Evolutionary conservation across 176 grass and related monocot genomes (phyloP), one percentile per base, ranked within the genome.

Genomic region (Rhynchospora breviuscula): DNA sequence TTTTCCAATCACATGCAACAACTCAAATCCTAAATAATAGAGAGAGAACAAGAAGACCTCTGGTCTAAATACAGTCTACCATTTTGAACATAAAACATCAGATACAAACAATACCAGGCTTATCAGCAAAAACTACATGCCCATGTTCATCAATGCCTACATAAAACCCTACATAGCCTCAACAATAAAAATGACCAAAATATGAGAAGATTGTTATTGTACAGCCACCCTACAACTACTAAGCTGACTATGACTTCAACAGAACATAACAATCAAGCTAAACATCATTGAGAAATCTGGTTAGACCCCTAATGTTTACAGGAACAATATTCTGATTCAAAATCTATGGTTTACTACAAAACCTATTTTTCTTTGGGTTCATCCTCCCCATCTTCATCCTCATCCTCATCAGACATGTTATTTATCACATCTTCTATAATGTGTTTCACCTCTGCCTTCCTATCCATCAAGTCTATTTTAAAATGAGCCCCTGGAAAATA

Each of bases 381-480:
- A 33, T 83, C 82, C 22, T 87, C 90, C 3, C 51, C 84, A 19
- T 88, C 85, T 80, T 88, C 91, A 1, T 85, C 95, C 52, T 92
- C 87, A 29, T 93, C 93, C 57, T 97, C 91, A 21, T 90, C 88
- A 12, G 93, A 88, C 93, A 99, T 93, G 53, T 78, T 96, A 85
- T 99, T 92, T 84, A 96, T 99, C 10, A 93, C 93, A 22, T 96
- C 93, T 84, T 99, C 93, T 62, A 96, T 95, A 57, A 96, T 96
- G 53, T 15, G 78, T 44, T 96, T 96, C 45, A 99, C 97, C 79
- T 95, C 97, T 10, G 93, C 85, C 82, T 99, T 96, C 85, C 93
- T 90, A 46, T 96, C 88, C 91, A 99, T 99, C 66, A 99, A 86
- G 48, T 96, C 89, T 87, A 86, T 90, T 22, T 89, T 89, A 57